These are phyloP conservation scores for Artemisia tridentata DNA, from an alignment of 129 eudicot genomes.

Conservation along the genomic window DNA sequence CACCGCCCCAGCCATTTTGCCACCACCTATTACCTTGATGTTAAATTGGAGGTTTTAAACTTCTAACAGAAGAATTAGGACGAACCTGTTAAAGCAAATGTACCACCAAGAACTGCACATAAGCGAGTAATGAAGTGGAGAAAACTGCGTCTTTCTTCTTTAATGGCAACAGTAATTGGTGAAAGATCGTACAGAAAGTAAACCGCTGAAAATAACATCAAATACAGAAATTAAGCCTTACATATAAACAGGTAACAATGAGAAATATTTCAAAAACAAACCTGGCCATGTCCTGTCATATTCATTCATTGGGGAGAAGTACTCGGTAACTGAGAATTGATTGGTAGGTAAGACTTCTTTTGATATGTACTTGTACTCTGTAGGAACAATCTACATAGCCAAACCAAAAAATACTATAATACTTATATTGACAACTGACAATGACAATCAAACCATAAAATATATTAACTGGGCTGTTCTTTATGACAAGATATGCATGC, in stretches of 20 bases:
- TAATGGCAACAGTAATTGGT: conserved; percentile 91
- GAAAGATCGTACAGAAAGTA: conserved; percentile 95
- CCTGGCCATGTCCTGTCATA: conserved; percentile 97
- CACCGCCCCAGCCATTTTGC: background rate
- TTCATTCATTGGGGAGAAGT: conserved; percentile 85
- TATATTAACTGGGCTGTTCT: too few species aligned
- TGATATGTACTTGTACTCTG: conserved; percentile 82
- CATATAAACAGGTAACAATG: background rate
- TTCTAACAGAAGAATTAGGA: conserved; percentile 17
- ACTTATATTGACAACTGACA: background rate
- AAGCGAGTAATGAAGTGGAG: conserved; percentile 96
- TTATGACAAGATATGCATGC: too few species aligned
- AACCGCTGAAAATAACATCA: conserved; percentile 59
- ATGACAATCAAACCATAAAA: too few species aligned
- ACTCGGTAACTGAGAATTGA: conserved; percentile 95
- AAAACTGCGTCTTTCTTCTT: conserved; percentile 95
- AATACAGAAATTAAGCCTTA: conserved; percentile 2
- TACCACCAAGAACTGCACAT: conserved; percentile 97
- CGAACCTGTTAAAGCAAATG: conserved; percentile 97
- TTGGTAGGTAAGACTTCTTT: conserved; percentile 92
- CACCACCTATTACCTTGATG: conserved; percentile 17
- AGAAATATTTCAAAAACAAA: conserved; percentile 29
- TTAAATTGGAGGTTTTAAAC: conserved; percentile 15
- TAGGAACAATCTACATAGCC: conserved; percentile 81
- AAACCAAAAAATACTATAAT: conserved; percentile 14